Conservation (phyloP, 495 filamentous ascomycete genomes). For the Cercophora sp. region DNA sequence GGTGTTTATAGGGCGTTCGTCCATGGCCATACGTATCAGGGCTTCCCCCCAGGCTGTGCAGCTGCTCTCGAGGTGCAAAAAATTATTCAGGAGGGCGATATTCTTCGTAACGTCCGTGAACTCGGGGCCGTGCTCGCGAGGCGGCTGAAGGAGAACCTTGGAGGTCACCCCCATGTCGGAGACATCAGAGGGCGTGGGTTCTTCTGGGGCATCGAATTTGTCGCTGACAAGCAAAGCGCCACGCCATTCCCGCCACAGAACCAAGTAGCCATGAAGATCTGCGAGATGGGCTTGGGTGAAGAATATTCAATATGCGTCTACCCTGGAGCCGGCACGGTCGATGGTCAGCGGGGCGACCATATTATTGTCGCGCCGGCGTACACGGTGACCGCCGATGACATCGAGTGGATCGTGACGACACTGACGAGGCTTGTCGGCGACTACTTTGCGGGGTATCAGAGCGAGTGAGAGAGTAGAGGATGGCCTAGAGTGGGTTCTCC, state of each 20-base stretch:
- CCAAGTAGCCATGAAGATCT: conserved; percentile 46
- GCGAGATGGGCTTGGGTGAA: conserved; percentile 47
- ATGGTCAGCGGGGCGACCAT: conserved; percentile 69
- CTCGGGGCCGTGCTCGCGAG: conserved; percentile 50
- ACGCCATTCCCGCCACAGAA: conserved; percentile 42
- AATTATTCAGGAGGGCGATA: conserved; percentile 52
- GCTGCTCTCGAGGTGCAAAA: conserved; percentile 57
- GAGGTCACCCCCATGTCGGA: conserved; percentile 53
- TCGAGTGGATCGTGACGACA: conserved; percentile 50
- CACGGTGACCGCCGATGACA: conserved; percentile 58
- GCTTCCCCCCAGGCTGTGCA: conserved; percentile 56
- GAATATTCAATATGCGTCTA: conserved; percentile 65
- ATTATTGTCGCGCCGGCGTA: conserved; percentile 73
- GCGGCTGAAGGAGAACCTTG: conserved; percentile 42
- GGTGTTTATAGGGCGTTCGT: conserved; percentile 37
- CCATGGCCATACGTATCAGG: conserved; percentile 62
- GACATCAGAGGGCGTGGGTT: conserved; percentile 61
- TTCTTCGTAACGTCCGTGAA: conserved; percentile 48
- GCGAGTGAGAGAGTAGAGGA: not conserved
- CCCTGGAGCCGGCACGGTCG: conserved; percentile 61
- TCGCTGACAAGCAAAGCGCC: conserved; percentile 45
- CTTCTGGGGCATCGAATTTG: conserved; percentile 62
- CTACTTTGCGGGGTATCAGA: conserved; percentile 20
- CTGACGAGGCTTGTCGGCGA: conserved; percentile 40
- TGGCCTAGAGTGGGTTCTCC: not conserved